Conservation (phyloP, 768 basidiomycete species). For the Hericium alpestre region DNA sequence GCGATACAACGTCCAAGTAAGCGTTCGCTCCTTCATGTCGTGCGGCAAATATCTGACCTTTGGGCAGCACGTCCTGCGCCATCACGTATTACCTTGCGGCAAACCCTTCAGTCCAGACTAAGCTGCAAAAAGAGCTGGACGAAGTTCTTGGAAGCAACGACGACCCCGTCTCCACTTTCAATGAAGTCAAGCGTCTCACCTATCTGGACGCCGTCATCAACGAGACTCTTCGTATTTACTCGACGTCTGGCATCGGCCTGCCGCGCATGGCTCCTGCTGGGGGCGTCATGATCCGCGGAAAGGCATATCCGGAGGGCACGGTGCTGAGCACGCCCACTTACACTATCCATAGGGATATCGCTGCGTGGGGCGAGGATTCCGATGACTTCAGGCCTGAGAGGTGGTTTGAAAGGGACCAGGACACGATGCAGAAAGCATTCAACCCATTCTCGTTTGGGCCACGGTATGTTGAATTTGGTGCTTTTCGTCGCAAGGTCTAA, state of each 20-base stretch:
- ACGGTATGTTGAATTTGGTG: slow-evolving; percentile 30
- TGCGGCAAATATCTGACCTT: neutral
- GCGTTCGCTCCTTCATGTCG: slow-evolving; percentile 14
- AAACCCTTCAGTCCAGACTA: slow-evolving; percentile 52
- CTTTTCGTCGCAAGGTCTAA: neutral
- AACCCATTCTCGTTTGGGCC: slow-evolving; percentile 84
- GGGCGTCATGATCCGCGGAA: slow-evolving; percentile 51
- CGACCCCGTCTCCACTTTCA: slow-evolving; percentile 49
- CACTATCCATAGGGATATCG: slow-evolving; percentile 65
- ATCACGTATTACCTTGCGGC: slow-evolving; percentile 76
- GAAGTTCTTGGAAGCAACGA: slow-evolving; percentile 48
- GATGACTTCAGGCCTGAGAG: slow-evolving; percentile 72
- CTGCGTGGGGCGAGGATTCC: slow-evolving; percentile 71
- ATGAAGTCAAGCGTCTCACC: slow-evolving; percentile 61
- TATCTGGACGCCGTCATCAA: slow-evolving; percentile 84
- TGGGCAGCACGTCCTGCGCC: slow-evolving; percentile 70
- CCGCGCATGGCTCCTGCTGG: slow-evolving; percentile 70
- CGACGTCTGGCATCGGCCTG: slow-evolving; percentile 74
- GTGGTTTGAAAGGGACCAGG: slow-evolving; percentile 67
- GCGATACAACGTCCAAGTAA: slow-evolving; percentile 89
- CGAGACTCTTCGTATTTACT: slow-evolving; percentile 77
- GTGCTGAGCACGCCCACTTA: slow-evolving; percentile 74
- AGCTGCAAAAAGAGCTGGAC: slow-evolving; percentile 69
- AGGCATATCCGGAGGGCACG: slow-evolving; percentile 62
- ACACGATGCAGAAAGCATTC: slow-evolving; percentile 57